A percentile compares a stretch with the other conserved stretches of the same genome.
These are phyloP conservation scores for Blastomyces gilchristii DNA, from an alignment of 2,329 filamentous ascomycete species.

Conservation along the genomic window DNA sequence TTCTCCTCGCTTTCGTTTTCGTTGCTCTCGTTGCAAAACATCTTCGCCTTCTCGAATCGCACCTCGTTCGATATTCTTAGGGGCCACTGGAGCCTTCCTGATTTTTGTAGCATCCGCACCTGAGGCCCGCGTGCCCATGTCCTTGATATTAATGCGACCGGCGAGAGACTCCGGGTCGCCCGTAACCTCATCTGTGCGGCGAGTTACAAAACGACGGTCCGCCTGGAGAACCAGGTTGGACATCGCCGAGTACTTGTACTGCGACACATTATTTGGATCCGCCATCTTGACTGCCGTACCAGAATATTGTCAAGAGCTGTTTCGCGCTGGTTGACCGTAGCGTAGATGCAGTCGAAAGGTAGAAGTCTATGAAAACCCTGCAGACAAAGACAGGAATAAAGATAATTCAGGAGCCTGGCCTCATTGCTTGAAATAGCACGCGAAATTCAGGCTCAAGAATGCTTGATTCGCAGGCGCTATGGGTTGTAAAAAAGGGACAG, in stretches of 20 bases:
- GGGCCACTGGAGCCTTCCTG: conserved; percentile 58
- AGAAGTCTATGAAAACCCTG: neutral
- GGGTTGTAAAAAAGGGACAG: neutral
- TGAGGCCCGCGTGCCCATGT: conserved; percentile 82
- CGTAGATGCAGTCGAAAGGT: neutral
- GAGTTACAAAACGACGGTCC: conserved; percentile 88
- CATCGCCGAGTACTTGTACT: conserved; percentile 99
- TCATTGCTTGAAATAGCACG: conserved; percentile 1
- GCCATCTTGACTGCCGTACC: conserved; percentile 48
- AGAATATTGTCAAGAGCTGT: conserved; percentile 11
- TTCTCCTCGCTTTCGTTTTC: conserved; percentile 71
- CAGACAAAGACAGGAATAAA: neutral
- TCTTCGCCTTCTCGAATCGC: conserved; percentile 70
- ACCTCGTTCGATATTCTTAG: conserved; percentile 64
- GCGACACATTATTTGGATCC: conserved; percentile 67
- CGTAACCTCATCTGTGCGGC: conserved; percentile 86
- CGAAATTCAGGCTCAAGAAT: neutral
- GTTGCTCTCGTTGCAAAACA: conserved; percentile 71
- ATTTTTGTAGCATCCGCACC: conserved; percentile 71
- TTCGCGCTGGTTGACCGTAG: neutral
- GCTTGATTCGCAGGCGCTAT: neutral
- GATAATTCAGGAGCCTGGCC: conserved; percentile 1
- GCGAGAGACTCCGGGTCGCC: conserved; percentile 96
- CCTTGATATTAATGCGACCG: conserved; percentile 80
- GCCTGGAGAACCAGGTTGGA: conserved; percentile 99